A percentile compares a stretch with the other conserved stretches of the same genome.
These are phyloP conservation scores for Sporothrix globosa DNA, from an alignment of 2,329 filamentous ascomycete species.

Conservation along the genomic window DNA sequence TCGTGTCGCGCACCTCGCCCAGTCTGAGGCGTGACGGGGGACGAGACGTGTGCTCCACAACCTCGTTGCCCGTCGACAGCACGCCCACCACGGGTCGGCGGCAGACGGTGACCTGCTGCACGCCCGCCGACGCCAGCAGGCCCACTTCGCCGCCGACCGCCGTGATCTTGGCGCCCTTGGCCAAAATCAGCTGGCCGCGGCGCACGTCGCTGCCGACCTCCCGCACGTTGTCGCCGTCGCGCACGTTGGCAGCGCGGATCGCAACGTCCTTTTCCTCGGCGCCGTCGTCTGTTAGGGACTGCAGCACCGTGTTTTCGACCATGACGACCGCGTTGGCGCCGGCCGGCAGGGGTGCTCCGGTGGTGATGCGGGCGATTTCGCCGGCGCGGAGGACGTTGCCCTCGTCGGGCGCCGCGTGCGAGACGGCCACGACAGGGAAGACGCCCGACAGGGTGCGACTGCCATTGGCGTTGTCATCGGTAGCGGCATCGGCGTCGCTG, in stretches of 20 bases:
- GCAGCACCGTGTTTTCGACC: conserved; percentile 90
- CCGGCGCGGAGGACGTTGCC: conserved; percentile 66
- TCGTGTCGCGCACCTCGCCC: conserved; percentile 92
- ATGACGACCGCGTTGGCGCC: conserved; percentile 92
- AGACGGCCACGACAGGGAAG: conserved; percentile 85
- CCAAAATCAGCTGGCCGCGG: conserved; percentile 69
- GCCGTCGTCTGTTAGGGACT: conserved; percentile 74
- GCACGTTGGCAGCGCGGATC: conserved; percentile 76
- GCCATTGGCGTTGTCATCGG: neutral
- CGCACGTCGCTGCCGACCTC: conserved; percentile 88
- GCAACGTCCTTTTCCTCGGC: conserved; percentile 86
- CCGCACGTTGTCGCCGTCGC: conserved; percentile 81
- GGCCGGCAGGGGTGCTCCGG: conserved; percentile 84
- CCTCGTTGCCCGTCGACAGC: conserved; percentile 92
- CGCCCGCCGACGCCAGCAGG: conserved; percentile 82
- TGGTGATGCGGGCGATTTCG: conserved; percentile 87
- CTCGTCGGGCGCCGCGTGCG: conserved; percentile 77
- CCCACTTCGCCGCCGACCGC: conserved; percentile 89
- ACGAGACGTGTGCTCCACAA: conserved; percentile 68
- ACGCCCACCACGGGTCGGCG: conserved; percentile 79
- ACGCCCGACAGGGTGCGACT: conserved; percentile 67
- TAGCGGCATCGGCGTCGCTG: too few species aligned
- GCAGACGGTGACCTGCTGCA: conserved; percentile 70
- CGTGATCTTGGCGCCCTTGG: conserved; percentile 79
- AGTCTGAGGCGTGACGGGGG: conserved; percentile 64